Evolutionary conservation across 78 protist genomes (phyloP).

Genomic region (Monosiga brevicollis): DNA sequence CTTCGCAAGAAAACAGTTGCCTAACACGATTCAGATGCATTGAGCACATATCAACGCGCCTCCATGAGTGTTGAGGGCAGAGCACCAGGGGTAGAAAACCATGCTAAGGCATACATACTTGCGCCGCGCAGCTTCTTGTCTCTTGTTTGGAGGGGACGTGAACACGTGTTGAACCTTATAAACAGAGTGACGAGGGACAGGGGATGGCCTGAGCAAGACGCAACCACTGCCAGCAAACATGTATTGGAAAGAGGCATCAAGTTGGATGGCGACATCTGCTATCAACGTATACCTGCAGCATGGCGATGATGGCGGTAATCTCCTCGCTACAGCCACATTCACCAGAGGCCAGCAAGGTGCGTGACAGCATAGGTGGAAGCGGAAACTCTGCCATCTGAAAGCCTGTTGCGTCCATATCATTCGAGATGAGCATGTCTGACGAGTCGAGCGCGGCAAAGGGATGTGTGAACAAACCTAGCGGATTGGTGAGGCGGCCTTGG

Average conservation of each 20-base stretch:
- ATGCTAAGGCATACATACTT: too few species aligned
- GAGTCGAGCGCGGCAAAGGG: not conserved
- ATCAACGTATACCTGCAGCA: constrained; percentile 45
- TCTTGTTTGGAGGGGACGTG: constrained; percentile 1
- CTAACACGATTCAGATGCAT: too few species aligned
- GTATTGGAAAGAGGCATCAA: not conserved
- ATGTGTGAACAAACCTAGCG: constrained; percentile 52
- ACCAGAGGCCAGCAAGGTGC: constrained; percentile 36
- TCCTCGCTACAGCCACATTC: constrained; percentile 54
- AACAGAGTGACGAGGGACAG: not conserved
- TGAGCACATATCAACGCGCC: too few species aligned
- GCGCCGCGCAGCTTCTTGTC: not conserved
- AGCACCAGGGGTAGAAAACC: too few species aligned
- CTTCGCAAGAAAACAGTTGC: constrained; percentile 36
- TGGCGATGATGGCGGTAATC: constrained; percentile 52
- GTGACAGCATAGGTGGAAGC: constrained; percentile 47
- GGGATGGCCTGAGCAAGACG: not conserved
- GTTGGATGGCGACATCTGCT: too few species aligned
- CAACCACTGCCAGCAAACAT: not conserved
- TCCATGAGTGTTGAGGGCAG: too few species aligned
- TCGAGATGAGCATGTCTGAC: not conserved
- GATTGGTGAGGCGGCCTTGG: constrained; percentile 38
- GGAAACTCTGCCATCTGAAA: constrained; percentile 71
- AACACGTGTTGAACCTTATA: constrained; percentile 9
- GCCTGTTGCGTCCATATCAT: constrained; percentile 31